These are phyloP conservation scores for Begonia fuchsioides DNA, from an alignment of 306 rosid genomes.

Conservation along the genomic window DNA sequence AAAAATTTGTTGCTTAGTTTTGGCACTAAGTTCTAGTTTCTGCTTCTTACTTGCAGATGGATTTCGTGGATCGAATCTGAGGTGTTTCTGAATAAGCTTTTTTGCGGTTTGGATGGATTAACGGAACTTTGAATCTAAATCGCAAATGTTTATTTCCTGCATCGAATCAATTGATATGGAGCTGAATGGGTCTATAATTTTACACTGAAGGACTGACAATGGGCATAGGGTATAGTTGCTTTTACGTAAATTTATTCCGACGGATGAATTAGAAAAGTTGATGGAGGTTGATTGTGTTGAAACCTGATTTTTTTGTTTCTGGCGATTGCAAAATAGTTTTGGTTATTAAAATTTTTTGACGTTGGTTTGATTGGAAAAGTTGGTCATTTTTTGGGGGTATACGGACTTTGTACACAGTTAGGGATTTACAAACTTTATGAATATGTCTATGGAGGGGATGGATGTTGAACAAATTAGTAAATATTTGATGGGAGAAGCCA, in stretches of 20 bases:
- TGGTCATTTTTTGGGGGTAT: slow-evolving; percentile 13
- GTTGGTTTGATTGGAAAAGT: slow-evolving; percentile 7
- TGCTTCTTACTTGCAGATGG: no score
- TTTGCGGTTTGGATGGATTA: background rate
- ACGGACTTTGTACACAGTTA: slow-evolving; percentile 25
- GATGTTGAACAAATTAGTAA: slow-evolving; percentile 5
- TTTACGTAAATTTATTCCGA: slow-evolving; percentile 6
- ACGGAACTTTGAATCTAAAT: background rate
- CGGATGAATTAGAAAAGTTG: slow-evolving; percentile 16
- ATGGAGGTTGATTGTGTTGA: slow-evolving; percentile 31
- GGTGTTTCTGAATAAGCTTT: background rate
- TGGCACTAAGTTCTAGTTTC: no score
- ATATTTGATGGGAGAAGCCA: slow-evolving; percentile 23
- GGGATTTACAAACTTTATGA: slow-evolving; percentile 9
- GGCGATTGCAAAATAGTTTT: slow-evolving; percentile 10
- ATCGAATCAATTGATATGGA: background rate
- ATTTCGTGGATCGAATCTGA: no score
- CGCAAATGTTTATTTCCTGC: slow-evolving; percentile 1
- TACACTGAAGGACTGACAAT: no score
- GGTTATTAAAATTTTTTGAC: slow-evolving; percentile 3
- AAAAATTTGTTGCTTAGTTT: no score
- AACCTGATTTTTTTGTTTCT: slow-evolving; percentile 20
- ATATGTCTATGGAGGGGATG: slow-evolving; percentile 11
- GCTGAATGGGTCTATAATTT: no score
- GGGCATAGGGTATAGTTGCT: no score